Percentiles rank a stretch among this genome's conserved stretches.
These are phyloP conservation scores for Micractinium conductrix DNA, from an alignment of 139 green algal species.

Conservation along the genomic window DNA sequence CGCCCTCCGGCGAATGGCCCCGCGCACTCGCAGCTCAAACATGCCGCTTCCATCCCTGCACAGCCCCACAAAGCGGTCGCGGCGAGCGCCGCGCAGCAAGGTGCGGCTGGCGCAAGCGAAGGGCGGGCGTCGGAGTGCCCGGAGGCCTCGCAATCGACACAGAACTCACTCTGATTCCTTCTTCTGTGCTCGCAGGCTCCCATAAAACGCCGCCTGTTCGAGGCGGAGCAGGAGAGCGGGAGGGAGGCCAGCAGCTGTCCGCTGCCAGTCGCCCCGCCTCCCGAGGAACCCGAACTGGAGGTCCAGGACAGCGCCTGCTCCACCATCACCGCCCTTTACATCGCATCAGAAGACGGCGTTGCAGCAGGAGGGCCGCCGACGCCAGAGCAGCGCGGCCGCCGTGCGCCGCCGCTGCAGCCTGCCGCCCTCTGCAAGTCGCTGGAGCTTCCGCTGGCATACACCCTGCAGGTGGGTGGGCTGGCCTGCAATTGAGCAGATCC, in stretches of 20 bases:
- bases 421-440: background rate
- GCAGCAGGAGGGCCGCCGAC: background rate
- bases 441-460: background rate
- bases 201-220: background rate
- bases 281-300: background rate
- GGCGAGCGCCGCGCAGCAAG: background rate
- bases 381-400: background rate
- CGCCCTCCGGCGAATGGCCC: background rate
- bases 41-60: background rate
- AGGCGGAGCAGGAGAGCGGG: background rate
- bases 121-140: background rate
- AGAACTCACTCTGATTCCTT: background rate
- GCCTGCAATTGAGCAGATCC: no score
- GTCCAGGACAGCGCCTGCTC: slow-evolving; percentile 12
- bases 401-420: background rate
- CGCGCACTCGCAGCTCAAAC: background rate
- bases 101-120: background rate
- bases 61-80: slow-evolving; percentile 4
- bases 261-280: background rate
- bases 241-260: background rate
- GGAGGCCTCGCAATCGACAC: background rate
- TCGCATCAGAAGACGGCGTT: background rate
- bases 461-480: slow-evolving; percentile 29
- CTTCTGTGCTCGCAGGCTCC: background rate
- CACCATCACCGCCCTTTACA: background rate